A percentile compares a stretch with the other conserved stretches of the same genome.
phyloP scores from a whole-genome alignment of 768 basidiomycete genomes.

The Psilocybe sp. region DNA sequence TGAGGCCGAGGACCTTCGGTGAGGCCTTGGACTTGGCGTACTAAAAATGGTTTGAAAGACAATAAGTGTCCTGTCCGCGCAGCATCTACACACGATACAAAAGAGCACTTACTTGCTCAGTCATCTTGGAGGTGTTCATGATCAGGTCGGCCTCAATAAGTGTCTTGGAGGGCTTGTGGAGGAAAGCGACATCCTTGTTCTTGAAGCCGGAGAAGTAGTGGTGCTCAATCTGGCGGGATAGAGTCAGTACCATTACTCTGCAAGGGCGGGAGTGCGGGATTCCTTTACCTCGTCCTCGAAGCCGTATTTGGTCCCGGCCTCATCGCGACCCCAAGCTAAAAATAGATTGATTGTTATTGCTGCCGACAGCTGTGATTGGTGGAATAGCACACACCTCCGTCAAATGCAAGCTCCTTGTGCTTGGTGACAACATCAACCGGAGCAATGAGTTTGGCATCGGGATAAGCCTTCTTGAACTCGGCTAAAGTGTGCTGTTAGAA shows the following conservation, averaged over 20 bases:
- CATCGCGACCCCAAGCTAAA: slow-evolving; percentile 61
- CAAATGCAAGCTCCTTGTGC: slow-evolving; percentile 52
- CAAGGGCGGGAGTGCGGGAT: not conserved
- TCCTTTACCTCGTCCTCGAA: slow-evolving; percentile 58
- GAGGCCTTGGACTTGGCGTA: slow-evolving; percentile 37
- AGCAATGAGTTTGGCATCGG: slow-evolving; percentile 67
- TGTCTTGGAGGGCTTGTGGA: slow-evolving; percentile 67
- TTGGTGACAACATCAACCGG: slow-evolving; percentile 38
- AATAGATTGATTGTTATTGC: not conserved
- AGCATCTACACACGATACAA: not conserved
- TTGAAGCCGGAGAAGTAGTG: slow-evolving; percentile 70
- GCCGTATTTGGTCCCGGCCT: slow-evolving; percentile 64
- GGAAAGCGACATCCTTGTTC: slow-evolving; percentile 84
- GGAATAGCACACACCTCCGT: slow-evolving; percentile 49
- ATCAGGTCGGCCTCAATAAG: slow-evolving; percentile 81
- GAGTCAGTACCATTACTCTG: slow-evolving; percentile 1
- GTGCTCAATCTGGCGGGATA: not conserved
- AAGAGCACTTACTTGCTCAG: slow-evolving; percentile 58
- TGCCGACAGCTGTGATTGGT: not conserved
- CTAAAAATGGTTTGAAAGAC: slow-evolving; percentile 17
- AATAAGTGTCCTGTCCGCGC: not conserved
- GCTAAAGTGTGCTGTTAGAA: slow-evolving; percentile 22
- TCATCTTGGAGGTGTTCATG: slow-evolving; percentile 70
- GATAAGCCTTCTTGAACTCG: slow-evolving; percentile 68
- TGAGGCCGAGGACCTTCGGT: slow-evolving; percentile 21